Conservation (phyloP, 371 early-diverging fungal genomes). For the Mortierella polycephala region DNA sequence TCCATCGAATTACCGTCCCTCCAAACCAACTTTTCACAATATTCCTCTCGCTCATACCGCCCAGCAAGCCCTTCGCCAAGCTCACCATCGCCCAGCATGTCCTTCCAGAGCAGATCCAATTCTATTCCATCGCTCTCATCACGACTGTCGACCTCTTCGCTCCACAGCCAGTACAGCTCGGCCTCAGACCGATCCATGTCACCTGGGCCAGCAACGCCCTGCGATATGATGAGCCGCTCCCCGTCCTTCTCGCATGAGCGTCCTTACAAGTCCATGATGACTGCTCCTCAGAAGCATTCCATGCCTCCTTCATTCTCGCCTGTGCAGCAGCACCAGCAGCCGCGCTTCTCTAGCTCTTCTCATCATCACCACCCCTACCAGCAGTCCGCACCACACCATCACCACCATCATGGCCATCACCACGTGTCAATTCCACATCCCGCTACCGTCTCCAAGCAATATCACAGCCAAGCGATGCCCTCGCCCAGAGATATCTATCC, state of each 20-base stretch:
- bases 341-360: conserved; percentile 19
- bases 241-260: conserved; percentile 42
- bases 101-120: conserved; percentile 23
- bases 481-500: conserved; percentile 37
- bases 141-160: conserved; percentile 43
- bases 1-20: conserved; percentile 40
- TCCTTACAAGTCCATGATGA: conserved; percentile 20
- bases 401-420: conserved; percentile 13
- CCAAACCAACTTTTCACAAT: conserved; percentile 28
- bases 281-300: conserved; percentile 6
- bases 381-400: conserved; percentile 10
- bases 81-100: conserved; percentile 33
- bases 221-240: conserved; percentile 41
- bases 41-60: conserved; percentile 22
- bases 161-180: conserved; percentile 46
- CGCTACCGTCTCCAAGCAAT: conserved; percentile 18
- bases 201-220: conserved; percentile 46
- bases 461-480: conserved; percentile 26
- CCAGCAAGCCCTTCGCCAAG: conserved; percentile 23
- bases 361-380: conserved; percentile 9
- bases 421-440: conserved; percentile 31
- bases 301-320: conserved; percentile 28
- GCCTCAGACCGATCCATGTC: conserved; percentile 45
- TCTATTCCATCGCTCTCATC: conserved; percentile 37
- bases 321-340: conserved; percentile 25